Evolutionary conservation across 2,329 filamentous ascomycete species (phyloP).

Genomic region (Ophiocordyceps sinensis): DNA sequence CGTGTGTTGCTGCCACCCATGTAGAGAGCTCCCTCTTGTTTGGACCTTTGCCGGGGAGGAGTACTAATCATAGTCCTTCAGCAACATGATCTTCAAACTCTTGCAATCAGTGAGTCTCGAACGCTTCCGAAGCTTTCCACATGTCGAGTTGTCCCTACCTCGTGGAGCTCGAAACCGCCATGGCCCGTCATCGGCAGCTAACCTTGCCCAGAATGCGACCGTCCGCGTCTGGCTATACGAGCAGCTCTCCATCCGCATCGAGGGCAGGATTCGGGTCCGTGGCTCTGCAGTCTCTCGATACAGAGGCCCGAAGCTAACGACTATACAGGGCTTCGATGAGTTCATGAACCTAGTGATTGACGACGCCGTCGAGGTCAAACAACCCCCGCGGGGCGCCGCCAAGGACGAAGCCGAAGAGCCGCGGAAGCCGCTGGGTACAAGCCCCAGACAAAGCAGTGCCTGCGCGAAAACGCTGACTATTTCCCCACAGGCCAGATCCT

Average conservation of each 20-base stretch:
- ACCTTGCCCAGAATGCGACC: conserved; percentile 47
- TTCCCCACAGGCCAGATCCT: conserved; percentile 58
- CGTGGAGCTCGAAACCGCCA: too few species aligned
- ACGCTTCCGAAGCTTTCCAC: background rate
- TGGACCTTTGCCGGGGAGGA: background rate
- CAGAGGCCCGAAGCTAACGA: background rate
- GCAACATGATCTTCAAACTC: conserved; percentile 53
- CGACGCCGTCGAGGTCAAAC: conserved; percentile 75
- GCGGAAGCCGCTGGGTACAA: conserved; percentile 62
- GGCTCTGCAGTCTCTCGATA: background rate
- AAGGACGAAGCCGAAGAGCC: conserved; percentile 54
- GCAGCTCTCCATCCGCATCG: conserved; percentile 84
- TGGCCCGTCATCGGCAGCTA: background rate
- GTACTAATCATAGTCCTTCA: conserved; percentile 11
- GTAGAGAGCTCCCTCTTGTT: conserved; percentile 12
- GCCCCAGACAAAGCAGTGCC: background rate
- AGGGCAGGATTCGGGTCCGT: conserved; percentile 85
- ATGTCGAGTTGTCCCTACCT: too few species aligned
- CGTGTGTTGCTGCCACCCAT: conserved; percentile 47
- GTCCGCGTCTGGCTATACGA: conserved; percentile 97
- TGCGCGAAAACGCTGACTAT: conserved; percentile 10
- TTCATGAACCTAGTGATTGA: conserved; percentile 99
- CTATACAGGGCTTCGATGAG: conserved; percentile 77
- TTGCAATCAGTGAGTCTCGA: conserved; percentile 41
- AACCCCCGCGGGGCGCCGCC: conserved; percentile 58